These are phyloP conservation scores for Xylariomycetidae sp. DNA, from an alignment of 2,329 filamentous ascomycete genomes.

Conservation along the genomic window DNA sequence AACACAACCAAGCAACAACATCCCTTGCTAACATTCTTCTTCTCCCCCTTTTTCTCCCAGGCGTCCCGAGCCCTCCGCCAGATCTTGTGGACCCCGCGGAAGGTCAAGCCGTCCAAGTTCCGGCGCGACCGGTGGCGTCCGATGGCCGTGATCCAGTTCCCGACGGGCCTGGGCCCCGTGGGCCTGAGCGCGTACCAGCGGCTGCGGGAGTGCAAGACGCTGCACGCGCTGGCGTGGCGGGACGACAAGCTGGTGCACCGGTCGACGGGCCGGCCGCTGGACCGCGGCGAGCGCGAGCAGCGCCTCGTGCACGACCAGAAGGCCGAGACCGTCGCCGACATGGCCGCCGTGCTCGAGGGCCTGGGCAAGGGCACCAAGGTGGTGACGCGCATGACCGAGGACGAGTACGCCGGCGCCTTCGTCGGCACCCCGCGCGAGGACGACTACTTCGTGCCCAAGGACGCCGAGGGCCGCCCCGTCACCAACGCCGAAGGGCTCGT, in stretches of 20 bases:
- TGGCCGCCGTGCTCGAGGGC: conserved; percentile 54
- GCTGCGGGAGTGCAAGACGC: conserved; percentile 58
- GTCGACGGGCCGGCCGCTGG: conserved; percentile 28
- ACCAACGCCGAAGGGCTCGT: not conserved
- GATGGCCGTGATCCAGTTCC: conserved; percentile 56
- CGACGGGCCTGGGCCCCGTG: conserved; percentile 43
- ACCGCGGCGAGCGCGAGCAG: conserved; percentile 40
- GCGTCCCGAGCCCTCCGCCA: conserved; percentile 20
- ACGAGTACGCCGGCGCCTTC: conserved; percentile 7
- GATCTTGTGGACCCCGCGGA: conserved; percentile 61
- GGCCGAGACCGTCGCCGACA: conserved; percentile 58
- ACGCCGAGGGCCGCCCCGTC: not conserved
- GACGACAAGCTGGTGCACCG: conserved; percentile 38
- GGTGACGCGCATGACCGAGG: conserved; percentile 7
- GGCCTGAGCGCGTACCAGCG: conserved; percentile 59
- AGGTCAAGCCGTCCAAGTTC: conserved; percentile 57
- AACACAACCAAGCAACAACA: not conserved
- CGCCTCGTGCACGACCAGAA: conserved; percentile 57
- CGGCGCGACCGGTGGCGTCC: conserved; percentile 65
- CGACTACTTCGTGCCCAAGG: not conserved
- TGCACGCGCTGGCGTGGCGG: conserved; percentile 60
- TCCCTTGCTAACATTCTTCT: conserved; percentile 1
- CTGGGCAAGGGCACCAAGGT: conserved; percentile 48
- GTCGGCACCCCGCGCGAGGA: conserved; percentile 9
- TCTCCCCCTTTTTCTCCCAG: conserved; percentile 8